Percentiles rank a stretch among this genome's conserved stretches.
Evolutionary conservation across 2,329 filamentous ascomycete species (phyloP).

Genomic region (Scedosporium aurantiacum): DNA sequence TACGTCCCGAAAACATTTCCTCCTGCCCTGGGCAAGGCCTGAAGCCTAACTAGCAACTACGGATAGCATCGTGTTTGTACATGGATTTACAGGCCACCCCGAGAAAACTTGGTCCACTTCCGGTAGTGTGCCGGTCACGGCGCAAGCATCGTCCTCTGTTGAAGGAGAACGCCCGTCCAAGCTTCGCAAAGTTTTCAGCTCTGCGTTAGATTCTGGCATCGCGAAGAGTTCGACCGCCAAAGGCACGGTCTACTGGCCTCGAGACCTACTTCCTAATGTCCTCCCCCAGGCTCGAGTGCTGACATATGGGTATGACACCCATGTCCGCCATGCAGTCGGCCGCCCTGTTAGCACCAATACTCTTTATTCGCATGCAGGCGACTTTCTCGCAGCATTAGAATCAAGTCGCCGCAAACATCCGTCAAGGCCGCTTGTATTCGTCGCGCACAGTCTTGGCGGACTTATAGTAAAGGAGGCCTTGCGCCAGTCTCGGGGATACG

Average conservation of each 20-base stretch:
- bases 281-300: neutral
- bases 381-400: slow-evolving; percentile 22
- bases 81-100: slow-evolving; percentile 16
- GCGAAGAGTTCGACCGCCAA: too few relatives aligned
- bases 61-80: slow-evolving; percentile 13
- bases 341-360: neutral
- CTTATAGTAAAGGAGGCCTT: slow-evolving; percentile 20
- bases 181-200: neutral
- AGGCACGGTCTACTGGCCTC: slow-evolving; percentile 8
- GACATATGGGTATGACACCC: neutral
- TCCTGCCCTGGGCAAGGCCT: neutral
- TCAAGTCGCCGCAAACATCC: slow-evolving; percentile 14
- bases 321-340: neutral
- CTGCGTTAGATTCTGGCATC: neutral
- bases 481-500: slow-evolving; percentile 6
- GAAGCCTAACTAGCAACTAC: neutral
- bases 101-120: slow-evolving; percentile 11
- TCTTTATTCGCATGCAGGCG: neutral
- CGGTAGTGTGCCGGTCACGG: neutral
- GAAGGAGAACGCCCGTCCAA: neutral
- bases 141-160: slow-evolving; percentile 6
- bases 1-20: neutral
- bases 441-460: slow-evolving; percentile 24
- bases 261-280: neutral
- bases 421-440: slow-evolving; percentile 17